These are phyloP conservation scores for Panicum miliaceum DNA, from an alignment of 176 grass and related monocot genomes.

Conservation along the genomic window DNA sequence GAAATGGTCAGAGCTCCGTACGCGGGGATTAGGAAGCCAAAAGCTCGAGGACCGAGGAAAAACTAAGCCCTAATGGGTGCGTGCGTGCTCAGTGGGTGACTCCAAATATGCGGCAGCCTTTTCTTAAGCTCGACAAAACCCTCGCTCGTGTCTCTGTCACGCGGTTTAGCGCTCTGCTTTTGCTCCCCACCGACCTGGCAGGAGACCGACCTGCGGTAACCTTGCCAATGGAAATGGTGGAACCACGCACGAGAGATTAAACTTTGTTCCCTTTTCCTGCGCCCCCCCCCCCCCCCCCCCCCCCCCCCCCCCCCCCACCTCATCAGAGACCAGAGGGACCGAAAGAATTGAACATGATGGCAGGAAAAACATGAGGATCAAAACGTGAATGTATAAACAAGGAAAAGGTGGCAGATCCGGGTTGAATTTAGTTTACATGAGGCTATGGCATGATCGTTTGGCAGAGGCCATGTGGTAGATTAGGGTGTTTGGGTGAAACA, in stretches of 20 bases:
- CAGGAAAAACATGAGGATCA: neutral
- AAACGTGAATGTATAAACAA: neutral
- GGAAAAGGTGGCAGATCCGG: neutral
- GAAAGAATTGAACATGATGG: neutral
- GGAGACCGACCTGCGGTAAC: neutral
- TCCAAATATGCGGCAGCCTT: constrained; percentile 18
- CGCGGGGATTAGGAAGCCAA: constrained; percentile 31
- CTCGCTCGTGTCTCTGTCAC: neutral
- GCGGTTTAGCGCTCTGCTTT: constrained; percentile 19
- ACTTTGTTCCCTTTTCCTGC: too few relatives aligned
- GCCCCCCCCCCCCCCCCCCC: too few relatives aligned
- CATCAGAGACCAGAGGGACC: neutral
- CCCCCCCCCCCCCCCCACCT: too few relatives aligned
- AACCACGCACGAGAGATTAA: neutral
- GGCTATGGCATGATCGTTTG: too few relatives aligned
- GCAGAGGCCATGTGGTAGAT: too few relatives aligned
- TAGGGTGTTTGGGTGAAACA: too few relatives aligned
- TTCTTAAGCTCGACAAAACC: neutral
- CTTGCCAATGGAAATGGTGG: too few relatives aligned
- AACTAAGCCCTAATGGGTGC: neutral
- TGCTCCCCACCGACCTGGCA: constrained; percentile 34
- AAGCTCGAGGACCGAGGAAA: neutral
- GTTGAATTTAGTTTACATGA: too few relatives aligned
- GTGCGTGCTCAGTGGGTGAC: constrained; percentile 4
- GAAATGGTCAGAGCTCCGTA: constrained; percentile 8